A percentile compares a stretch with the other conserved stretches of the same genome.
Evolutionary conservation across 768 basidiomycete genomes (phyloP).

Genomic region (Cantharellus cinnabarinus): DNA sequence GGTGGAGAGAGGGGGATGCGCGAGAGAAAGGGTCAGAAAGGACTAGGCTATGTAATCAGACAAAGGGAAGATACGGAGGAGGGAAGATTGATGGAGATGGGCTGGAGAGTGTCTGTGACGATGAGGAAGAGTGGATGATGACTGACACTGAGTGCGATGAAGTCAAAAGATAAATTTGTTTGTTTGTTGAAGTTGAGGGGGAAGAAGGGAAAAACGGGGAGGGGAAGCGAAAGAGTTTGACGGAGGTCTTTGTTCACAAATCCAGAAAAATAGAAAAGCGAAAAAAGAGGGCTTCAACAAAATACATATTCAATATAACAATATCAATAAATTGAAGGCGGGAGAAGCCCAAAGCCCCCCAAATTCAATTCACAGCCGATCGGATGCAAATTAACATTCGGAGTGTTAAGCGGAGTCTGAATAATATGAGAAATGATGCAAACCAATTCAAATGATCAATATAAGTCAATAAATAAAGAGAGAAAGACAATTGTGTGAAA

Average conservation of each 20-base stretch:
- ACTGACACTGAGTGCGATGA: not conserved
- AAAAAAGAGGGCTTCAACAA: not conserved
- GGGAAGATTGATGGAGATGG: not conserved
- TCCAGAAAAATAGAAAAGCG: not conserved
- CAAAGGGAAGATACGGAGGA: slow-evolving; percentile 5
- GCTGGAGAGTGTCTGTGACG: not conserved
- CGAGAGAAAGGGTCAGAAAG: not conserved
- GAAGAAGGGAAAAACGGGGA: not conserved
- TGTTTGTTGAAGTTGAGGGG: not conserved
- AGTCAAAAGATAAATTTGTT: not conserved
- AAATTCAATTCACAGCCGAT: too few species aligned
- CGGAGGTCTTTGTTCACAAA: not conserved
- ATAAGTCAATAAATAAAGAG: too few species aligned
- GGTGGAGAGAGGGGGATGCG: not conserved
- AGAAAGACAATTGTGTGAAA: not conserved
- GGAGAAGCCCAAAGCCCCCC: not conserved
- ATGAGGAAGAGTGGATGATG: too few species aligned
- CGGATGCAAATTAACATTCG: too few species aligned
- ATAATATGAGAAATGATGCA: too few species aligned
- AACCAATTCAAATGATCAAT: too few species aligned
- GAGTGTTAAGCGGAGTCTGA: too few species aligned
- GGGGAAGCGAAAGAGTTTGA: not conserved
- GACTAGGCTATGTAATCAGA: slow-evolving; percentile 5
- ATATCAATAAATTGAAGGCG: not conserved
- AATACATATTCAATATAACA: not conserved